Base-by-base conservation (phyloP, 331 rosid species). In the Cydonia oblonga region DNA sequence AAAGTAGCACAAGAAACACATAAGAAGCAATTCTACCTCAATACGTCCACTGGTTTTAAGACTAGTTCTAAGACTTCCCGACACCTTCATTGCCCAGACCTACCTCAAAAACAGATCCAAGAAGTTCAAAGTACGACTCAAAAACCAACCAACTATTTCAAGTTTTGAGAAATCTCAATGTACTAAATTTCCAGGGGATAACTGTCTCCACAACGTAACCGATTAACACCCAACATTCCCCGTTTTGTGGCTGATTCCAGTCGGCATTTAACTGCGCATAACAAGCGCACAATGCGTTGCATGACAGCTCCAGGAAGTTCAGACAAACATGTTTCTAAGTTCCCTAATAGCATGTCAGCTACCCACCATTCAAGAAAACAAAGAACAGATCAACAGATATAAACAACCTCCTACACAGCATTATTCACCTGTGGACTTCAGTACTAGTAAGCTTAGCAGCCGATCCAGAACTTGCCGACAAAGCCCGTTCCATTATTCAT, bases 351-450 rank as follows among this genome's bases (percentile, higher is more conserved):
- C 51, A 76, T 75, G 59, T 23, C 44, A 62, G 16, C 58, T 44
- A 51, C 42, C 70, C 61, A 51, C 20, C 61, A 58, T 12, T 68
- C 60, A 68, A 46, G 64, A 53, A 68, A 58, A 44, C 9, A 64
- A 63, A 16, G 38, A 68, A 58, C 68, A 68, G 25, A 23, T 23
- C 56, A 46, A 38, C 19, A 32, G 30, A 15, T 38, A 16, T 33
- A 15, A 3, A 42, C 49, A 12, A 40, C 49, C 29, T 22, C 74
- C 79, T 42, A 18, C 52, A 28, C 40, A 44, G 61, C 44, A 59
- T 58, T 57, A 68, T 22, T 59, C 74, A 75, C 19, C 51, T 74
- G 60, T 6, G 30, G 20, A 7, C 68, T 57, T 75, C 78, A 24
- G 9, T 28, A 57, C 8, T 1, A 18, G 23, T 19, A 52, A 24